These are phyloP conservation scores for Phytophthora podocarpi DNA, from an alignment of 352 stramenopile species.

Conservation along the genomic window DNA sequence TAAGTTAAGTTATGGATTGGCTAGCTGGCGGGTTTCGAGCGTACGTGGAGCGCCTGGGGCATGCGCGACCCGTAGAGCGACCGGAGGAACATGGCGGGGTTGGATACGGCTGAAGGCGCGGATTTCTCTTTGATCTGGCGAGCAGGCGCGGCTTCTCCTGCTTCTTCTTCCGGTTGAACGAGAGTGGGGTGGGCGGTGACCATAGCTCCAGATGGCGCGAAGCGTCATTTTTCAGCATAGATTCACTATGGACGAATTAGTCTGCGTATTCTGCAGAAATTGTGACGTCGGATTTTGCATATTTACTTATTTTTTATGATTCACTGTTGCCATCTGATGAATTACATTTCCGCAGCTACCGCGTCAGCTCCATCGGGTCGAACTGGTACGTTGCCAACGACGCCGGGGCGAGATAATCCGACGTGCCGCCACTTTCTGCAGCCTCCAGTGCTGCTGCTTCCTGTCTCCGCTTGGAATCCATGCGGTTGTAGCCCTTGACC, in stretches of 20 bases:
- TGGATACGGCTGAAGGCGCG: conserved; percentile 2
- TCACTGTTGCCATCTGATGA: conserved; percentile 19
- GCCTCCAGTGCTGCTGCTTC: conserved; percentile 27
- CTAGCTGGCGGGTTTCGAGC: conserved; percentile 3
- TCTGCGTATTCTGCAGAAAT: neutral
- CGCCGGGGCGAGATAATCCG: conserved; percentile 8
- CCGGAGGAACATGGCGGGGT: conserved; percentile 71
- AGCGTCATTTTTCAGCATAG: neutral
- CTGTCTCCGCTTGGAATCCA: conserved; percentile 56
- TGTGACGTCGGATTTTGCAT: neutral
- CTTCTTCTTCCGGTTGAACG: conserved; percentile 24
- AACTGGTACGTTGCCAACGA: conserved; percentile 22
- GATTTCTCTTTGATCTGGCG: conserved; percentile 2
- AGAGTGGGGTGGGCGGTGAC: neutral
- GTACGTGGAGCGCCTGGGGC: conserved; percentile 75
- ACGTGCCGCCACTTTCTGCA: neutral
- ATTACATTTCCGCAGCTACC: too few species aligned
- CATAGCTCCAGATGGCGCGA: conserved; percentile 14
- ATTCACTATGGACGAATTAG: neutral
- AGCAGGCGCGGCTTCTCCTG: conserved; percentile 25
- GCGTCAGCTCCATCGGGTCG: conserved; percentile 21
- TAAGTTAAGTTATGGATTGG: neutral
- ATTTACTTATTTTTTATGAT: too few species aligned
- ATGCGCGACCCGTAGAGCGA: conserved; percentile 79
- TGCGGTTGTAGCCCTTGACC: conserved; percentile 59